phyloP scores from a whole-genome alignment of 768 basidiomycete genomes.

The Ramaria sp. region DNA sequence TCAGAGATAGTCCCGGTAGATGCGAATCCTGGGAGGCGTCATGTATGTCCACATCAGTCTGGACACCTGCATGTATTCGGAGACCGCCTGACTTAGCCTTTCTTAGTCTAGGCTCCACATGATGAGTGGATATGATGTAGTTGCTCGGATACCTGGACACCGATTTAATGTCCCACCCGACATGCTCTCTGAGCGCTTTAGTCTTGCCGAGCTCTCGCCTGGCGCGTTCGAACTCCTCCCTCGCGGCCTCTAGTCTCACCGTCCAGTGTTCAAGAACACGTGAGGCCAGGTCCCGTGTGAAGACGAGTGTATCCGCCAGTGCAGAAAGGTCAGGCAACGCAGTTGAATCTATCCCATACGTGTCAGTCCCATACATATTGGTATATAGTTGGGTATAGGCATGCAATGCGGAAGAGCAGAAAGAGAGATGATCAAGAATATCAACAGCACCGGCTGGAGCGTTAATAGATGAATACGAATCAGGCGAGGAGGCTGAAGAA shows the following conservation, averaged over 20 bases:
- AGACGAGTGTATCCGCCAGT: background rate
- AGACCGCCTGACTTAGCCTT: too few relatives aligned
- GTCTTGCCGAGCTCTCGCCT: background rate
- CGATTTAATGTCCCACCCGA: background rate
- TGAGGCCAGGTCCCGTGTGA: background rate
- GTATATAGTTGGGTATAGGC: background rate
- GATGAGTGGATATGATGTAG: background rate
- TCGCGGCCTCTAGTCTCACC: background rate
- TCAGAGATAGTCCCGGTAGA: too few relatives aligned
- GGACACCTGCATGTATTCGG: too few relatives aligned
- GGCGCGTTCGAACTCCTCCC: background rate
- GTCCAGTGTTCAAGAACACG: constrained; percentile 6
- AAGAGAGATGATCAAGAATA: constrained; percentile 2
- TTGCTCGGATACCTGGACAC: background rate
- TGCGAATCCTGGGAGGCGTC: too few relatives aligned
- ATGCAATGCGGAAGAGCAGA: constrained; percentile 6
- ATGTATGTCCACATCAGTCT: too few relatives aligned
- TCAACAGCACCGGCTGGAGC: background rate
- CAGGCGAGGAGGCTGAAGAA: background rate
- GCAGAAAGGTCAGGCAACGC: background rate
- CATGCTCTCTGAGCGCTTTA: background rate
- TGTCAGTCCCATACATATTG: background rate
- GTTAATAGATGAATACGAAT: background rate
- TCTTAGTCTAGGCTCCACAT: too few relatives aligned
- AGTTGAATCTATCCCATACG: background rate